Conservation (phyloP, 257 asterid species). For the Cynanchum wilfordii region DNA sequence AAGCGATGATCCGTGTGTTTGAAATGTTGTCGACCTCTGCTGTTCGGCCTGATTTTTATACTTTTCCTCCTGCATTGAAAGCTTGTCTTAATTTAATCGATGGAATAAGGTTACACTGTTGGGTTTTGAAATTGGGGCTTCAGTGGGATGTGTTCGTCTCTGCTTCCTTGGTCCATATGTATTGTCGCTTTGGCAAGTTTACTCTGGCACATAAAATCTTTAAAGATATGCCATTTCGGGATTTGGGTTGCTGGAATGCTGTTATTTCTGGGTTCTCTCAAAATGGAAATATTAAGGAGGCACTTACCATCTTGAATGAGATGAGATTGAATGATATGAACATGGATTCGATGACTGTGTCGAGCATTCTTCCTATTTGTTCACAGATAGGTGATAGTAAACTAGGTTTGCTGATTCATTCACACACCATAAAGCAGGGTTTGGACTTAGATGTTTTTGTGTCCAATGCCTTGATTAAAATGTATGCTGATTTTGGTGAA, state of each 20-base stretch:
- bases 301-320: conserved; percentile 45
- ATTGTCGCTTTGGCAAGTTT: conserved; percentile 59
- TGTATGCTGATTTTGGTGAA: conserved; percentile 73
- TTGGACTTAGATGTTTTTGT: conserved; percentile 57
- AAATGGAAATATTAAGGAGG: conserved; percentile 52
- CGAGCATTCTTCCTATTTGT: conserved; percentile 67
- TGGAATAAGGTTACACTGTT: conserved; percentile 63
- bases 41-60: conserved; percentile 71
- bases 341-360: conserved; percentile 65
- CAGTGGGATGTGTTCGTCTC: conserved; percentile 84
- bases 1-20: conserved; percentile 52
- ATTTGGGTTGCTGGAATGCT: conserved; percentile 90
- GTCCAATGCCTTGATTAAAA: conserved; percentile 74
- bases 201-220: conserved; percentile 48
- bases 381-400: conserved; percentile 47
- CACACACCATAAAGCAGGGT: conserved; percentile 56
- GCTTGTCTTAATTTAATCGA: conserved; percentile 50
- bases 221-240: conserved; percentile 70
- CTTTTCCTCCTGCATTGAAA: conserved; percentile 69
- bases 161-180: conserved; percentile 82
- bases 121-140: conserved; percentile 59
- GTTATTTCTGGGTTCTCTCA: conserved; percentile 81
- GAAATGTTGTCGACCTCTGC: conserved; percentile 51
- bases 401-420: conserved; percentile 54
- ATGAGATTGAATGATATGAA: conserved; percentile 57